Percentiles rank a stretch among this genome's conserved stretches.
Evolutionary conservation across 306 rosid species (phyloP).

Genomic region (Benincasa hispida): DNA sequence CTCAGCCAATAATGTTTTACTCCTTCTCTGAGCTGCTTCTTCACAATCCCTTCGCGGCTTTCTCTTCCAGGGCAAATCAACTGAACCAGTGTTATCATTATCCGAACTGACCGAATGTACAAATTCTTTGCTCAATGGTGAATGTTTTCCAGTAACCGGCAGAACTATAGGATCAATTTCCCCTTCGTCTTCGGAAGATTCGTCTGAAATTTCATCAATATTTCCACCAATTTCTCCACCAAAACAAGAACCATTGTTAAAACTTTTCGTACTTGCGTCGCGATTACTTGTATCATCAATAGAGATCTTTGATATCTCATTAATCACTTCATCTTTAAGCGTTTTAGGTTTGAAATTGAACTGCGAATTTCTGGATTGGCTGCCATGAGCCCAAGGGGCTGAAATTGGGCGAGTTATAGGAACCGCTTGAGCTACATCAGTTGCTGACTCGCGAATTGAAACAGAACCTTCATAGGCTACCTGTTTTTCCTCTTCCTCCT

Average conservation of each 20-base stretch:
- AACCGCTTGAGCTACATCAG: slow-evolving; percentile 11
- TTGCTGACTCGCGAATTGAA: neutral
- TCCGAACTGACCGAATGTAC: neutral
- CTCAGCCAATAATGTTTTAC: slow-evolving; percentile 51
- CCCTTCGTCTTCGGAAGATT: slow-evolving; percentile 6
- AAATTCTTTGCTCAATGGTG: neutral
- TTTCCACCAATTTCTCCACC: neutral
- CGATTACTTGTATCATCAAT: neutral
- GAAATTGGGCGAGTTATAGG: slow-evolving; percentile 18
- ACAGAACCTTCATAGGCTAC: neutral
- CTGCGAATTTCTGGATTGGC: slow-evolving; percentile 12
- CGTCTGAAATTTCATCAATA: slow-evolving; percentile 11
- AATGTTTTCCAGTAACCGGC: slow-evolving; percentile 1
- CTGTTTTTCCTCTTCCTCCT: slow-evolving; percentile 6
- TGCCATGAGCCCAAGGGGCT: slow-evolving; percentile 64
- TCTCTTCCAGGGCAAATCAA: slow-evolving; percentile 17
- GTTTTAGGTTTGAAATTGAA: slow-evolving; percentile 14
- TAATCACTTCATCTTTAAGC: neutral
- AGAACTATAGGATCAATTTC: neutral
- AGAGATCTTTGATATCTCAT: slow-evolving; percentile 1
- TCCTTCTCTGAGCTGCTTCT: slow-evolving; percentile 29
- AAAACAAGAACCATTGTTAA: neutral
- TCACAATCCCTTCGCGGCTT: slow-evolving; percentile 10
- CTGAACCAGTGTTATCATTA: slow-evolving; percentile 2
- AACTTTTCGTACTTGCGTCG: neutral